A percentile compares a stretch with the other conserved stretches of the same genome.
Evolutionary conservation across 768 basidiomycete genomes (phyloP).

Genomic region (Leccinum variicolor): DNA sequence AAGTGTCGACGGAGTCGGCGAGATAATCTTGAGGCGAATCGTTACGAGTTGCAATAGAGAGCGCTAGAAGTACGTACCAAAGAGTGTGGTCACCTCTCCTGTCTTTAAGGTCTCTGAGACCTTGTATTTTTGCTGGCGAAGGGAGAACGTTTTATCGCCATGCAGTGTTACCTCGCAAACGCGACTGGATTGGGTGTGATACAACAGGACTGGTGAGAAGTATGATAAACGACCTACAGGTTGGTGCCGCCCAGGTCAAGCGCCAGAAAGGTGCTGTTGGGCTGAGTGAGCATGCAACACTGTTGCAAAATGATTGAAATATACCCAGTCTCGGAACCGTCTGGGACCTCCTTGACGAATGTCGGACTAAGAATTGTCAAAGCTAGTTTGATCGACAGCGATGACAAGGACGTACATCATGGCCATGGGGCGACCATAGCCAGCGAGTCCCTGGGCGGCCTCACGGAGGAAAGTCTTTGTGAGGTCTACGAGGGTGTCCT

Average conservation of each 20-base stretch:
- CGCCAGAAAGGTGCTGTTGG: slow-evolving; percentile 84
- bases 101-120: slow-evolving; percentile 93
- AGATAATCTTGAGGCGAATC: slow-evolving; percentile 73
- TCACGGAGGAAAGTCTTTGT: slow-evolving; percentile 80
- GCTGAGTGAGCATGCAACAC: slow-evolving; percentile 5
- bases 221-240: slow-evolving; percentile 55
- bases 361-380: slow-evolving; percentile 59
- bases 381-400: not conserved
- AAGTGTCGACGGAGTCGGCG: slow-evolving; percentile 93
- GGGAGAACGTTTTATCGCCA: slow-evolving; percentile 83
- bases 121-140: slow-evolving; percentile 95
- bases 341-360: slow-evolving; percentile 92
- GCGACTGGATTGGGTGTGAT: slow-evolving; percentile 51
- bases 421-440: slow-evolving; percentile 80
- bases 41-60: slow-evolving; percentile 6
- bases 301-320: slow-evolving; percentile 16
- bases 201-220: not conserved
- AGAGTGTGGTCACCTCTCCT: slow-evolving; percentile 82
- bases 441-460: slow-evolving; percentile 66
- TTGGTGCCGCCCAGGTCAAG: slow-evolving; percentile 98
- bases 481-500: slow-evolving; percentile 62
- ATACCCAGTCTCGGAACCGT: slow-evolving; percentile 92
- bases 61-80: slow-evolving; percentile 51
- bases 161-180: slow-evolving; percentile 93
- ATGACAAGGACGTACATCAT: slow-evolving; percentile 68